Evolutionary conservation across 2,329 filamentous ascomycete genomes (phyloP), one percentile per base, ranked within the genome.

Genomic region (Aspergillus sojae): DNA sequence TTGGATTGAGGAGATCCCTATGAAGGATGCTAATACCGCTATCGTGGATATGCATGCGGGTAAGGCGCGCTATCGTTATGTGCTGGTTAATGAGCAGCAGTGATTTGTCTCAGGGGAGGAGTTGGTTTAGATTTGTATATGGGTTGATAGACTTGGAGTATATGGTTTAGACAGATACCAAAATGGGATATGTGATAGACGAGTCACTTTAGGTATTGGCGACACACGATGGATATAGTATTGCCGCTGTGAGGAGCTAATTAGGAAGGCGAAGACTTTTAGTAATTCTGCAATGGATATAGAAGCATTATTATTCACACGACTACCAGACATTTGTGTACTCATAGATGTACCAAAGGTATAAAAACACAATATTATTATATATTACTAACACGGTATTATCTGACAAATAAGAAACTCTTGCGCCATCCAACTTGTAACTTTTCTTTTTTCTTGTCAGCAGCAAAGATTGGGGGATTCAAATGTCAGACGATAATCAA

Each of bases 31-130:
- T 39, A 83, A 83, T 62, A 68, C 77, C 67, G 78, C 77, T 0
- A 74, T 82, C 61, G 71, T 79, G 41, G 80, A 82, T 66, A 80
- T 83, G 79, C 72, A 78, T 48, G 75, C 68, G 5, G 79, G 80
- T 9, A 80, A 79, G 65, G 79, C 81, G 28, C 76, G 81, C 55
- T 83, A 82, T 71, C 73, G 81, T 58, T 82, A 80, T 67, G 79
- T 82, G 57, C 71, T 83, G 65, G 76, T 79, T 2, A 82, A 83
- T 56, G 73, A 79, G 70, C 67, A 79, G 70, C 66, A 70, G 50
- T 62, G 50, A n/a, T 46, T 67, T 57, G 58, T 21, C 7, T 34
- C 16, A 4, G n/a, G 4, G 16, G 39, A 9, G 39, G 28, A 21
- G n/a, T 36, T 21, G 2, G 19, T n/a, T 54, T 21, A 4, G 7